phyloP scores from a whole-genome alignment of 495 filamentous ascomycete species.

The Neurospora sp. region DNA sequence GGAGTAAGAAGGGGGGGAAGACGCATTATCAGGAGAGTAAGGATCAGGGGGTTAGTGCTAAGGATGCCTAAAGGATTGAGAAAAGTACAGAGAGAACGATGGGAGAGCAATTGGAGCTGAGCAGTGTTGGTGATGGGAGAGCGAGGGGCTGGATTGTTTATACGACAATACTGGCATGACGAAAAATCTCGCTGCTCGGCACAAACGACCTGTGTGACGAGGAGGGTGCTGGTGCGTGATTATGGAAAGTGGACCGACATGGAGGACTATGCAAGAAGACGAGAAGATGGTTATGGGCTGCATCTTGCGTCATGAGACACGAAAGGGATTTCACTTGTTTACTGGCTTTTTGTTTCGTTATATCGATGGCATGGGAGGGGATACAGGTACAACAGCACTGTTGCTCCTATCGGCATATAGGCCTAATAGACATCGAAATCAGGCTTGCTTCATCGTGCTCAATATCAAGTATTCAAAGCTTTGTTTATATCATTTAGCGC shows the following conservation, averaged over 20 bases:
- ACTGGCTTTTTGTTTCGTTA: not conserved
- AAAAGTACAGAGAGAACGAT: too few species aligned
- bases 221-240: not conserved
- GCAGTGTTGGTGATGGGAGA: not conserved
- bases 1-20: constrained; percentile 16
- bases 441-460: not conserved
- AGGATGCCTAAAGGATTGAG: not conserved
- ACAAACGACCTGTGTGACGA: not conserved
- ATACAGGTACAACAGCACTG: not conserved
- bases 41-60: not conserved
- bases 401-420: not conserved
- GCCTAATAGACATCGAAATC: not conserved
- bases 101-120: not conserved
- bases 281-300: not conserved
- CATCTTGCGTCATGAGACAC: not conserved
- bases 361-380: not conserved
- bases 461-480: not conserved
- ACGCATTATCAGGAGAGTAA: constrained; percentile 6
- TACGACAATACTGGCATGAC: too few species aligned
- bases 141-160: too few species aligned
- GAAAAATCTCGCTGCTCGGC: not conserved
- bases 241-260: too few species aligned
- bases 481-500: not conserved
- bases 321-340: not conserved
- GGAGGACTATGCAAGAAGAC: too few species aligned